Evolutionary conservation across 2,329 filamentous ascomycete genomes (phyloP).

Genomic region (Metarhizium rileyi): DNA sequence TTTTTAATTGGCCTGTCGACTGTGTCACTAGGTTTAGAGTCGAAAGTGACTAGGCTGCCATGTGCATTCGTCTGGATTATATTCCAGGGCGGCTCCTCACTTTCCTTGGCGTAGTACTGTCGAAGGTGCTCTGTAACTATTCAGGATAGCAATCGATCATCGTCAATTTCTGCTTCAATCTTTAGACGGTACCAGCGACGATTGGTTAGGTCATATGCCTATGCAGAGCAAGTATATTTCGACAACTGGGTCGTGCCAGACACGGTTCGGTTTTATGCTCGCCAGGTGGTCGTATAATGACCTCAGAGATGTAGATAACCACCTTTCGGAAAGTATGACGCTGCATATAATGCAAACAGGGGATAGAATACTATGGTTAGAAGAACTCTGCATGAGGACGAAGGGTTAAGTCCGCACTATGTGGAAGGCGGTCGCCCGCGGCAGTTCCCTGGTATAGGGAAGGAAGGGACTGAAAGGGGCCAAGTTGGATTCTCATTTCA

Average conservation of each 20-base stretch:
- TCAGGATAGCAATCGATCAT: constrained; percentile 1
- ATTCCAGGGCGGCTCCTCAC: neutral
- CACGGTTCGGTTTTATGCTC: constrained; percentile 6
- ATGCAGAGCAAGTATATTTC: constrained; percentile 9
- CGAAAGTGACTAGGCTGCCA: neutral
- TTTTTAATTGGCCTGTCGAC: constrained; percentile 5
- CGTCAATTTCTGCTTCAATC: constrained; percentile 4
- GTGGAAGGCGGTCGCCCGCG: too few species aligned
- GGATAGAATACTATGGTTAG: too few species aligned
- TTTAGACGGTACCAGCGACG: constrained; percentile 11
- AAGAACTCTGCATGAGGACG: too few species aligned
- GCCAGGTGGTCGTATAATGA: too few species aligned
- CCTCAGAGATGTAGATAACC: too few species aligned
- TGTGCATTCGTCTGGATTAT: neutral
- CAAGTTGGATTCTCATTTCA: too few species aligned
- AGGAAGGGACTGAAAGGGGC: too few species aligned
- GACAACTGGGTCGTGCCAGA: constrained; percentile 9
- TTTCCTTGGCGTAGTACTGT: constrained; percentile 2
- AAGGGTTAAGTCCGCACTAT: too few species aligned
- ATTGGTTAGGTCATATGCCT: constrained; percentile 11
- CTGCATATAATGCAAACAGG: too few species aligned
- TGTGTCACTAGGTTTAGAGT: neutral
- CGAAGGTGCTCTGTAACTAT: neutral
- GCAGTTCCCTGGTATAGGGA: too few species aligned
- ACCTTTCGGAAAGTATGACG: too few species aligned